Percentiles rank a stretch among this genome's conserved stretches.
Conservation (phyloP, 164 flowering plant genomes). For the Vitis amurensis region DNA sequence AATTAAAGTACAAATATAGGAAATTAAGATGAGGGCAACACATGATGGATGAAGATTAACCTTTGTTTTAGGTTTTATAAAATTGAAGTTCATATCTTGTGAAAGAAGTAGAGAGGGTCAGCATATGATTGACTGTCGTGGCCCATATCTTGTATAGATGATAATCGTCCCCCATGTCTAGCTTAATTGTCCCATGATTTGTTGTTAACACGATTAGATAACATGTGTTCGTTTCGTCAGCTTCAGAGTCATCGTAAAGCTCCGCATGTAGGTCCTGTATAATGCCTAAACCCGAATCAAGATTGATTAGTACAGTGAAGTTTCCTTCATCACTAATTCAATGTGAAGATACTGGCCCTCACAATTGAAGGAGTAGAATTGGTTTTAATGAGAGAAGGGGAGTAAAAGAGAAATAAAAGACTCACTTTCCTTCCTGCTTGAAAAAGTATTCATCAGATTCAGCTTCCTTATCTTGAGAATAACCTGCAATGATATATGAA, state of each 20-base stretch:
- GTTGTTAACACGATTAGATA: constrained; percentile 63
- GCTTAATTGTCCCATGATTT: constrained; percentile 55
- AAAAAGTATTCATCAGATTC: constrained; percentile 28
- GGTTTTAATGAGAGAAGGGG: neutral
- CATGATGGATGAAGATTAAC: neutral
- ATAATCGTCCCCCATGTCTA: constrained; percentile 76
- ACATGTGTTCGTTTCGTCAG: constrained; percentile 41
- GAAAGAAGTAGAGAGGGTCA: constrained; percentile 56
- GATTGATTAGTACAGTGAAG: neutral
- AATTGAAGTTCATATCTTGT: constrained; percentile 60
- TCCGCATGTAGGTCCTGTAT: constrained; percentile 61
- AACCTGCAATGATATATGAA: constrained; percentile 41
- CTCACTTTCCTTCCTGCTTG: constrained; percentile 63
- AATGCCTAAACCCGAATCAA: constrained; percentile 39
- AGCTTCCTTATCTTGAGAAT: constrained; percentile 56
- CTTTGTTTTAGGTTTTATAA: constrained; percentile 22
- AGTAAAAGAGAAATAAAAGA: neutral
- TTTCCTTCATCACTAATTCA: no score
- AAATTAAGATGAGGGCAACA: neutral
- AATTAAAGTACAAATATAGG: neutral
- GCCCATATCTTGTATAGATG: constrained; percentile 66
- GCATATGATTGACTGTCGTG: constrained; percentile 68
- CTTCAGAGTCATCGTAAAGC: constrained; percentile 54
- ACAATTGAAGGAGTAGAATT: no score
- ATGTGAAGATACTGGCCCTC: no score